Conservation (phyloP, 2,329 filamentous ascomycete genomes). For the Xylaria sp. region DNA sequence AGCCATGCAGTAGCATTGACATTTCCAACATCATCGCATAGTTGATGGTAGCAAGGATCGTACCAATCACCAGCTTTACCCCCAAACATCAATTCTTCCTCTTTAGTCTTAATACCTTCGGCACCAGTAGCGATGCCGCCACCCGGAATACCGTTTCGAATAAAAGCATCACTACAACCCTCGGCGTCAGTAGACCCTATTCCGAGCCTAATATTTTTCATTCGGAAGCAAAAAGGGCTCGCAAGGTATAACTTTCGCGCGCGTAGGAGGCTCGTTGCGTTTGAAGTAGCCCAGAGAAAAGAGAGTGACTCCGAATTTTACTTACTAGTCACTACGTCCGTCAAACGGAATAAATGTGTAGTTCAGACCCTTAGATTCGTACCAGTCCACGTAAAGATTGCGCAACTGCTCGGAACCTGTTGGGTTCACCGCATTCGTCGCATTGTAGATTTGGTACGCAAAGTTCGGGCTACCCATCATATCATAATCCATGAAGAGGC, state of each 20-base stretch:
- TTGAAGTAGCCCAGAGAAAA: not conserved
- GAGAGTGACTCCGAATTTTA: not conserved
- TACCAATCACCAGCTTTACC: slow-evolving; percentile 65
- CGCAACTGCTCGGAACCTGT: slow-evolving; percentile 76
- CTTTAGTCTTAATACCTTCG: slow-evolving; percentile 65
- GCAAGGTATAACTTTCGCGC: not conserved
- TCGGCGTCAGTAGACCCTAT: not conserved
- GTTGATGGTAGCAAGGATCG: slow-evolving; percentile 70
- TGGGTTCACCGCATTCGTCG: slow-evolving; percentile 77
- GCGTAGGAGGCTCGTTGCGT: too few relatives aligned
- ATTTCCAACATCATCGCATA: slow-evolving; percentile 69
- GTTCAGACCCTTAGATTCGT: slow-evolving; percentile 68
- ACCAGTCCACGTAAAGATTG: slow-evolving; percentile 75
- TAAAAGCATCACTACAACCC: slow-evolving; percentile 56
- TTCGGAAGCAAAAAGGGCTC: not conserved
- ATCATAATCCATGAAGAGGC: slow-evolving; percentile 76
- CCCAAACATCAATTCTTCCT: slow-evolving; percentile 64
- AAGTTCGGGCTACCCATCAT: slow-evolving; percentile 76
- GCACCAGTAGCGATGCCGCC: slow-evolving; percentile 78
- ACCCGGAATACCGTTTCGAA: slow-evolving; percentile 57
- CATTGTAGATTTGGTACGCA: slow-evolving; percentile 76
- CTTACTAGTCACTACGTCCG: slow-evolving; percentile 77
- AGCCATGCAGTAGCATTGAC: slow-evolving; percentile 70
- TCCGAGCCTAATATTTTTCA: not conserved
- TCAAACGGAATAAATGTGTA: slow-evolving; percentile 80